Base-by-base conservation (phyloP, 176 grass and related monocot species). In the Thinopyrum elongatum region DNA sequence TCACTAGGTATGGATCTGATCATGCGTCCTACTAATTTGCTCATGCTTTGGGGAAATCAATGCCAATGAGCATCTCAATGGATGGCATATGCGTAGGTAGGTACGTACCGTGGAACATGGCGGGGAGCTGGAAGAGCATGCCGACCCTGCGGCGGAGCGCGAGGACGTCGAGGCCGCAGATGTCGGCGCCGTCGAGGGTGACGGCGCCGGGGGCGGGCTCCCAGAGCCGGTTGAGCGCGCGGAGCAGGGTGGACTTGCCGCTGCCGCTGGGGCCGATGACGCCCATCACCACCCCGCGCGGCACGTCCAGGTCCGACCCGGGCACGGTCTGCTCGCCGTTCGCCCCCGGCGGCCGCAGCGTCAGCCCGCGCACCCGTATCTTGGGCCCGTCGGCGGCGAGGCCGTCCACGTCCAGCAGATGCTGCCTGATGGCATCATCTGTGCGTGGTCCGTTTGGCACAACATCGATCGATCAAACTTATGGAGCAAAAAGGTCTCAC, bases 111-210 rank as follows among this genome's bases (percentile, higher is more conserved):
- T 95, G 86, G 85, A 98, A 98, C 93, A 98, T 95, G 86, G 90
- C 93, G 10, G 96, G 96, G 38, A 92, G 84, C 84, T 98, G 96
- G 90, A 95, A 98, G 75, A 98, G 96, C 96, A 98, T 98, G 63
- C 93, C 93, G 78, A 98, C 96, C 89, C 87, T 95, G 41, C 96
- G 89, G 1, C 96, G 86, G 55, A 98, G 93, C 34, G 88, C 33
- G 86, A 98, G 85, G 83, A 95, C 93, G 39, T 98, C 96, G 65
- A 98, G 6, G 77, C 0, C 31, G 91, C 90, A 77, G 85, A 98
- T 95, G 83, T 98, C 96, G 6, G 44, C 78, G 79, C 93, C 92
- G 67, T 98, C 96, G 78, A 98, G 89, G 74, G 94, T 44, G 25
- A 95, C 92, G 7, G 94, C 80, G 12, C 90, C 91, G 2, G 92